Percentiles rank a stretch among this genome's conserved stretches.
phyloP scores from a whole-genome alignment of 108 stramenopile species.

The Cyclotella sp. region DNA sequence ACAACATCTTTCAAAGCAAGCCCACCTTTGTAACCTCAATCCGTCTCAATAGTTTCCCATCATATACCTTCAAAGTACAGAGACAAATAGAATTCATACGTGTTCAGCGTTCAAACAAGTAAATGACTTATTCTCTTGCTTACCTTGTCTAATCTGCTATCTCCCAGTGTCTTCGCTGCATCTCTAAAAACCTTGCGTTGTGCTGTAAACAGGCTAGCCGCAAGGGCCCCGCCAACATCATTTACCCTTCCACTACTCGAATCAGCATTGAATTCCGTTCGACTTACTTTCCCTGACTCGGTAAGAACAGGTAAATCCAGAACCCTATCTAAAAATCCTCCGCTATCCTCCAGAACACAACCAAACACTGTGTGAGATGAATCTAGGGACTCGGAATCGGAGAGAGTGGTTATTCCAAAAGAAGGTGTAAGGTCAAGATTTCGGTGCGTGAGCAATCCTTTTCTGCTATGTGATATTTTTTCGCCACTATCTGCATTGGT shows the following conservation, averaged over 20 bases:
- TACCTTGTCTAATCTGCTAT: slow-evolving; percentile 68
- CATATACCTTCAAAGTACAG: slow-evolving; percentile 46
- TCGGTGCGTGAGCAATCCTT: slow-evolving; percentile 81
- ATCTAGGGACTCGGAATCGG: slow-evolving; percentile 59
- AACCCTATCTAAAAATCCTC: slow-evolving; percentile 61
- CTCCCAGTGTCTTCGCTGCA: slow-evolving; percentile 84
- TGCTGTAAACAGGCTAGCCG: slow-evolving; percentile 73
- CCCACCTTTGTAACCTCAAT: slow-evolving; percentile 85
- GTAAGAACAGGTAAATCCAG: slow-evolving; percentile 66
- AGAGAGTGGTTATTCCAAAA: slow-evolving; percentile 85
- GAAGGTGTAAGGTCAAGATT: slow-evolving; percentile 70
- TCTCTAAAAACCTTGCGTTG: slow-evolving; percentile 82
- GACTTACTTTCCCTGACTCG: slow-evolving; percentile 44
- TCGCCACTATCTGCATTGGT: background rate
- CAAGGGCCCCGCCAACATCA: slow-evolving; percentile 48
- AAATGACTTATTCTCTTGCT: background rate
- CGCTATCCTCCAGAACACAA: slow-evolving; percentile 61
- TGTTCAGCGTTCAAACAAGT: background rate
- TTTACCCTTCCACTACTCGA: background rate
- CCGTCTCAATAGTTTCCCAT: slow-evolving; percentile 81
- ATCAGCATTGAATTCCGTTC: slow-evolving; percentile 19
- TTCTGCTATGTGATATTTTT: slow-evolving; percentile 56
- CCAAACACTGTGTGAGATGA: slow-evolving; percentile 84
- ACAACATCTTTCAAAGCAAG: slow-evolving; percentile 38
- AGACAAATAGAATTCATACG: background rate